Base-by-base conservation (phyloP, 208 protist species). In the Porcisia hertigi region DNA sequence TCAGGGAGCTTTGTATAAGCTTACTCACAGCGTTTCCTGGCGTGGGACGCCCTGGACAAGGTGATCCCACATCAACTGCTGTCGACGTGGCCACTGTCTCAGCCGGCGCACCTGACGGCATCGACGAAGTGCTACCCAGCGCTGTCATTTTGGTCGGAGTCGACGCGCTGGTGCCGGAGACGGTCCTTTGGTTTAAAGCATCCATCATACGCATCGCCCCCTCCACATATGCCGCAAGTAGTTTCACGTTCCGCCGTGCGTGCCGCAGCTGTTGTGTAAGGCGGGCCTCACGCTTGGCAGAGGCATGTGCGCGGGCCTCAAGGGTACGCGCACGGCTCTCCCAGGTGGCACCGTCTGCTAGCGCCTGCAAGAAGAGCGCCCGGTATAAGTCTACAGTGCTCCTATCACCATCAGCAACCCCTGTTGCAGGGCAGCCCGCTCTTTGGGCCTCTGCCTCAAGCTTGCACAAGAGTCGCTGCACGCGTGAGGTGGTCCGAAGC, bases 311-410 rank as follows among this genome's bases (percentile, higher is more conserved):
- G 41, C n/a, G 23, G 3, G 52, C 47, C 39, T 69, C 71, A 20
- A 81, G 71, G 25, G 14, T 18, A 2, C 36, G 64, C 20, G 71
- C 64, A 2, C 36, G 76, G 20, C 71, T 69, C 64, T 81, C 76
- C 76, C 76, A 81, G 43, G 71, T 71, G 8, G 71, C 70, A 25
- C 71, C 14, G 55, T 81, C 76, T 14, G 66, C 62, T 45, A 81
- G 58, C 0, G 76, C 76, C 20, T 81, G 76, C 5, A 81, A 71
- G 45, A 81, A 76, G 36, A 81, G 64, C 18, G 59, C 53, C 16
- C 66, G 70, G 47, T 81, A 81, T 34, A 81, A 20, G 64, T 55
- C 55, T 30, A 52, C 47, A 14, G 5, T 53, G n/a, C 41, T n/a
- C 7, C 20, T n/a, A 20, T 14, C 4, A 41, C 25, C 54, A 49